Base-by-base conservation (phyloP, 176 grass and related monocot species). In the Aegilops tauschii region DNA sequence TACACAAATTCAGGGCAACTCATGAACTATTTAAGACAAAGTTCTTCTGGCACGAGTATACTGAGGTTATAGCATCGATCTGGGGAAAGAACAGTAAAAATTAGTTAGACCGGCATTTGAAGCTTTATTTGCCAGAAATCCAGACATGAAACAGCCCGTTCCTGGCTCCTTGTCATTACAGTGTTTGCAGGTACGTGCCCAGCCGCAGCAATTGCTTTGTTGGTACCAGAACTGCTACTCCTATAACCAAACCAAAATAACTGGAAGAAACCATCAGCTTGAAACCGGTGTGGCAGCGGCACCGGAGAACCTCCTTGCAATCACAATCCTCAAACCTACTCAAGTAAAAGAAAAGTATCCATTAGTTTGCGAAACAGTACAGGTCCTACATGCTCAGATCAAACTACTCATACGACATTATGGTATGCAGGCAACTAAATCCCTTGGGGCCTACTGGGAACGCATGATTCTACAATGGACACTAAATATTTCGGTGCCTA, bases 121-220 rank as follows among this genome's bases (percentile, higher is more conserved):
- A 83, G 84, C 30, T 87, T 90, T 90, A 87, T 87, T 83, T 28
- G 56, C 39, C 42, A 90, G 73, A 73, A 83, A 90, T 44, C 20
- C 44, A 78, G 32, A 86, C 20, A 16, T 54, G 35, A 83, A 12
- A 36, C 35, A 78, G 65, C 80, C 10, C 5, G 23, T 50, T 50
- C 49, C 54, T 78, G 56, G n/a, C 66, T 87, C 40, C 4, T 54
- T 83, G 71, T 23, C 79, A 82, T 64, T 86, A 54, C 52, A 54
- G 39, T 25, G 49, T 23, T 79, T 56, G 23, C 73, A 79, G 74
- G 12, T 83, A 65, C 68, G 42, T 31, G 18, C 52, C 69, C 66
- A 72, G 73, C 73, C 16, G 23, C 79, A 83, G 30, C 65, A 86
- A 79, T 79, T 31, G 4, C 5, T 13, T 61, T 35, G 56, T 87